Evolutionary conservation across 1,139 yeast genomes (phyloP).

Genomic region (Scheffersomyces quercinus): DNA sequence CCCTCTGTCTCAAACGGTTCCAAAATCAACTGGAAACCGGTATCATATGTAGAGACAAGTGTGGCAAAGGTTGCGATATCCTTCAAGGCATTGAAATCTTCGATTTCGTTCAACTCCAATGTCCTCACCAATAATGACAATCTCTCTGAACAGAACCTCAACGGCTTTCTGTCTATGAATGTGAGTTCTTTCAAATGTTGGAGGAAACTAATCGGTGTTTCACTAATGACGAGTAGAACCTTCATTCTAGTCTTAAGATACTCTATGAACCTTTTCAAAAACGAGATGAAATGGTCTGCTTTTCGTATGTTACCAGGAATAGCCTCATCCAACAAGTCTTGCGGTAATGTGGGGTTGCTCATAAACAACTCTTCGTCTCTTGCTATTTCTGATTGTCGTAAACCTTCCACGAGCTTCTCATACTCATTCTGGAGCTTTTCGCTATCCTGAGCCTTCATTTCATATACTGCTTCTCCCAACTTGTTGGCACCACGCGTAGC

Average conservation of each 20-base stretch:
- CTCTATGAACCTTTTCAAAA: constrained; percentile 87
- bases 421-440: constrained; percentile 86
- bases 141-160: constrained; percentile 89
- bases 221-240: constrained; percentile 93
- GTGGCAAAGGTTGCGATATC: constrained; percentile 98
- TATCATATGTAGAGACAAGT: constrained; percentile 88
- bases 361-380: constrained; percentile 79
- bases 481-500: constrained; percentile 73
- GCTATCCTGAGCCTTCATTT: constrained; percentile 80
- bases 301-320: constrained; percentile 95
- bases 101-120: constrained; percentile 81
- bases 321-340: constrained; percentile 85
- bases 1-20: constrained; percentile 98
- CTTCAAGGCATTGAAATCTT: constrained; percentile 88
- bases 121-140: constrained; percentile 86
- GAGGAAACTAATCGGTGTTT: constrained; percentile 89
- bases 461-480: constrained; percentile 72
- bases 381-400: constrained; percentile 73
- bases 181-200: constrained; percentile 93
- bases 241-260: constrained; percentile 96
- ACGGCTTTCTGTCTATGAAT: constrained; percentile 87
- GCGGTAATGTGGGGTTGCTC: constrained; percentile 85
- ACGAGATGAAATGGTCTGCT: constrained; percentile 95
- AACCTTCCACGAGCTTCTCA: constrained; percentile 85
- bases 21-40: constrained; percentile 85